Base-by-base conservation (phyloP, 495 filamentous ascomycete genomes). In the Xylaria venustula region DNA sequence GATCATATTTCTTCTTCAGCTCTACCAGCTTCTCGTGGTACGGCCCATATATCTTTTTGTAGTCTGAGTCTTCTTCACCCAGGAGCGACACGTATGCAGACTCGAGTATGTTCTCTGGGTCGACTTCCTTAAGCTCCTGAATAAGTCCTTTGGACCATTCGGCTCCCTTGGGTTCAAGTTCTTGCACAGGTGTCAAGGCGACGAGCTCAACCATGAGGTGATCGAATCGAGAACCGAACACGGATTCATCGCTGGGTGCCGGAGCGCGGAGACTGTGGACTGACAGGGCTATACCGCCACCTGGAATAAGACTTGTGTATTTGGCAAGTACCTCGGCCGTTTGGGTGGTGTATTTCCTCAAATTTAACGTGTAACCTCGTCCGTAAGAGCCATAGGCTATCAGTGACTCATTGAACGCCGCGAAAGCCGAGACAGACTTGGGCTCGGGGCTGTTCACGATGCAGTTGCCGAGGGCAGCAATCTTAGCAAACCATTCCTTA, bases 1-100 rank as follows among this genome's bases (percentile, higher is more conserved):
- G 81, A 60, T 87, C 83, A 56, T 85, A 85, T 54, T 79, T 73
- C 45, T 71, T 68, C 72, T 85, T 85, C 40, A 85, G 34, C 17
- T 63, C 64, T 58, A 76, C 72, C 59, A 85, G 61, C 8, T 74
- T 73, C 1, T 53, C 56, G 11, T 78, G 68, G 49, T 85, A 84
- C n/a, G 64, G 64, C 2, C 84, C 83, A 65, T 72, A 83, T 17
- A 79, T 66, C 6, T 69, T 71, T 54, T 68, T 34, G 46, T 59
- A 50, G 26, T 42, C 46, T 15, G 55, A 2, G 34, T 40, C 55
- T 2, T 1, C 14, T 20, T 28, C 36, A 71, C 58, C 20, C 23
- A 17, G 41, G 26, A 58, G 54, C n/a, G n/a, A n/a, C n/a, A n/a
- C n/a, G n/a, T n/a, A n/a, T n/a, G n/a, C n/a, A n/a, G n/a, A n/a